phyloP scores from a whole-genome alignment of 805 yeast genomes.

The Yamadazyma philogaea region DNA sequence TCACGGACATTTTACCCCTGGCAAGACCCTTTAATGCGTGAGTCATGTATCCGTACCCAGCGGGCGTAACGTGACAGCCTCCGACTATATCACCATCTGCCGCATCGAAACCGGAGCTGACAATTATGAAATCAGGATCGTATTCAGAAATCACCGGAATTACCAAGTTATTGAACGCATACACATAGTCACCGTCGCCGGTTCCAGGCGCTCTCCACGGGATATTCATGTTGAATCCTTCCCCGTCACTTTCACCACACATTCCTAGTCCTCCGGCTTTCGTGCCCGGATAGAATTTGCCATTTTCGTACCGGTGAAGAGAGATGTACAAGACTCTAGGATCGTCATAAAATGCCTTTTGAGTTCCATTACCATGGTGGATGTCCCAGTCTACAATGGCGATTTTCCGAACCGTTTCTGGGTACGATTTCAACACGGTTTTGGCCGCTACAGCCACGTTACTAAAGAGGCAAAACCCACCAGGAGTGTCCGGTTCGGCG shows the following conservation, averaged over 20 bases:
- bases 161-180: constrained; percentile 81
- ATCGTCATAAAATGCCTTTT: constrained; percentile 83
- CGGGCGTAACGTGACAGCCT: constrained; percentile 92
- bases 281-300: constrained; percentile 92
- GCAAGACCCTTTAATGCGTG: constrained; percentile 86
- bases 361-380: constrained; percentile 99
- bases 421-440: constrained; percentile 73
- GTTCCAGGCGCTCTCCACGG: constrained; percentile 94
- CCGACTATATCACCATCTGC: constrained; percentile 98
- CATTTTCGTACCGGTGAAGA: constrained; percentile 88
- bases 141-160: constrained; percentile 89
- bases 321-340: constrained; percentile 90
- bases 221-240: constrained; percentile 82
- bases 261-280: constrained; percentile 76
- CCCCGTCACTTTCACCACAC: constrained; percentile 83
- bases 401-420: constrained; percentile 82
- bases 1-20: constrained; percentile 82
- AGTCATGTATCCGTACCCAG: constrained; percentile 96
- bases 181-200: constrained; percentile 92
- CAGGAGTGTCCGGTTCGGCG: constrained; percentile 96
- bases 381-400: constrained; percentile 96
- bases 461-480: constrained; percentile 94
- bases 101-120: constrained; percentile 96
- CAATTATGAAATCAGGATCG: constrained; percentile 87
- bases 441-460: constrained; percentile 97